Percentiles rank a stretch among this genome's conserved stretches.
Evolutionary conservation across 345 rosid species (phyloP).

Genomic region (Corchorus olitorius): DNA sequence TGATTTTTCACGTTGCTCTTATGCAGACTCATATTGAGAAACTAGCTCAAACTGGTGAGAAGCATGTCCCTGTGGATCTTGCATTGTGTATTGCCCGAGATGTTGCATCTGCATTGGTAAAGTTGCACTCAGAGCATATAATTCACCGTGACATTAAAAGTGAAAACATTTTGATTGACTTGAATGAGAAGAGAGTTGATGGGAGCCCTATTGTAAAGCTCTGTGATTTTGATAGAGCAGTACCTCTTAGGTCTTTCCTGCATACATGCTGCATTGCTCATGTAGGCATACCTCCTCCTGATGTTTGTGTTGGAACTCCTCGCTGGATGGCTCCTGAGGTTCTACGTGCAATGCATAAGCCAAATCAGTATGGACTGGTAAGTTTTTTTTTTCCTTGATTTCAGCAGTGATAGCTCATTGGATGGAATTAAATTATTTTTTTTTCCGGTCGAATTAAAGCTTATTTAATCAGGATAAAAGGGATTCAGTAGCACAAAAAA

Average conservation of each 20-base stretch:
- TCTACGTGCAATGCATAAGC: slow-evolving; percentile 68
- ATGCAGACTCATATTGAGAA: slow-evolving; percentile 69
- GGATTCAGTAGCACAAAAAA: neutral
- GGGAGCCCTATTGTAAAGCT: slow-evolving; percentile 76
- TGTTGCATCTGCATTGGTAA: slow-evolving; percentile 73
- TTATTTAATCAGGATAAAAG: neutral
- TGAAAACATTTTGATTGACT: slow-evolving; percentile 86
- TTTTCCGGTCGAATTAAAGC: too few relatives aligned
- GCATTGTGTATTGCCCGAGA: slow-evolving; percentile 72
- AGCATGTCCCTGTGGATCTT: slow-evolving; percentile 61
- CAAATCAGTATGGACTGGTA: slow-evolving; percentile 72
- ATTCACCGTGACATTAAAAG: slow-evolving; percentile 98
- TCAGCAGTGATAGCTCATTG: neutral
- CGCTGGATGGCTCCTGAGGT: slow-evolving; percentile 99
- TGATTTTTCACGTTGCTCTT: slow-evolving; percentile 19
- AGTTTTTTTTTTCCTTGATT: neutral
- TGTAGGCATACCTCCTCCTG: slow-evolving; percentile 74
- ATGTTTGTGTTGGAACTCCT: slow-evolving; percentile 93
- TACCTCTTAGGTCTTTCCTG: slow-evolving; percentile 73
- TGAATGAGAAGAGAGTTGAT: slow-evolving; percentile 53
- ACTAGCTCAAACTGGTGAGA: slow-evolving; percentile 64
- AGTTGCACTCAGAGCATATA: slow-evolving; percentile 83
- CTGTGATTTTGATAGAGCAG: slow-evolving; percentile 95
- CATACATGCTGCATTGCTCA: slow-evolving; percentile 88
- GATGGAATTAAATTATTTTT: too few relatives aligned